phyloP scores from a whole-genome alignment of 768 basidiomycete genomes.

The Tylopilus cervinicoccineus region DNA sequence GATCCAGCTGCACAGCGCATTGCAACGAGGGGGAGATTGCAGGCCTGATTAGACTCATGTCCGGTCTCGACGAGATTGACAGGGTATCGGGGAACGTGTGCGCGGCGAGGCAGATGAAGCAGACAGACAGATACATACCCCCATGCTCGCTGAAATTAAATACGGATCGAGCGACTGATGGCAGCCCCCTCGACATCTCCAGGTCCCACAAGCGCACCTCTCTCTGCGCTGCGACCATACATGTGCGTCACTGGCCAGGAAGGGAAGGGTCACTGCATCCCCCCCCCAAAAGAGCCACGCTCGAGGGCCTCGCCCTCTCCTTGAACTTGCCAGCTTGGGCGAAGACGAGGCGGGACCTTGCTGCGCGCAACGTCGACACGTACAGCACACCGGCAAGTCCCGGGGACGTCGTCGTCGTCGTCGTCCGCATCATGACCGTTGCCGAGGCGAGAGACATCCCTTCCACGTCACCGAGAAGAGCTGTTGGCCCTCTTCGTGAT shows the following conservation, averaged over 20 bases:
- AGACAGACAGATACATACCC: constrained; percentile 14
- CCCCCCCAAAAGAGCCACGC: neutral
- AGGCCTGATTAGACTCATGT: constrained; percentile 24
- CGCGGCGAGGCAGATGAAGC: constrained; percentile 28
- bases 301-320: too few relatives aligned
- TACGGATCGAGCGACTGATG: constrained; percentile 12
- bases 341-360: neutral
- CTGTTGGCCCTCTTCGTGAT: too few relatives aligned
- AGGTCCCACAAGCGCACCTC: constrained; percentile 6
- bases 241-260: constrained; percentile 17
- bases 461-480: too few relatives aligned
- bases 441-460: too few relatives aligned
- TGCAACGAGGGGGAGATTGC: constrained; percentile 10
- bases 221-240: constrained; percentile 8
- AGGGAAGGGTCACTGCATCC: too few relatives aligned
- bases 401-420: too few relatives aligned
- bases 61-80: constrained; percentile 27
- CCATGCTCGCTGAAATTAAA: constrained; percentile 18
- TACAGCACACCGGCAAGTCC: too few relatives aligned
- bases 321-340: neutral
- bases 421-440: too few relatives aligned
- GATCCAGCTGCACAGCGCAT: constrained; percentile 11
- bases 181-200: constrained; percentile 4
- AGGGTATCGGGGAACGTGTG: constrained; percentile 25
- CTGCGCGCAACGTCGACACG: too few relatives aligned